Conservation (phyloP, 1,139 yeast species). For the Yarrowia galli region DNA sequence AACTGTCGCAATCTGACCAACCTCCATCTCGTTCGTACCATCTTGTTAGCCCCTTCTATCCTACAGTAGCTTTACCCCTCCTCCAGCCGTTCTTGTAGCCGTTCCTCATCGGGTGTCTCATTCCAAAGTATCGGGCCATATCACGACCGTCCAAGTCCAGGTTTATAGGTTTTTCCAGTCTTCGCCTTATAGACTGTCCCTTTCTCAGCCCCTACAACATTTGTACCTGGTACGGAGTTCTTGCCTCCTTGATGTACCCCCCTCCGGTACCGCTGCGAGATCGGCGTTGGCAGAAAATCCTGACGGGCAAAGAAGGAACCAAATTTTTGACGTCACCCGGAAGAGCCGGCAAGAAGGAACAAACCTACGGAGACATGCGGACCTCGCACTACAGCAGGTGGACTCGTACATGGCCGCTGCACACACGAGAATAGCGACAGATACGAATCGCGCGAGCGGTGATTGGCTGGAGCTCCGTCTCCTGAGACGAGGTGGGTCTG, state of each 20-base stretch:
- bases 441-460: neutral
- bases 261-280: neutral
- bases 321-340: neutral
- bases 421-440: slow-evolving; percentile 2
- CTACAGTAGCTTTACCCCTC: slow-evolving; percentile 12
- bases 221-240: too few relatives aligned
- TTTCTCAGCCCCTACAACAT: too few relatives aligned
- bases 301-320: too few relatives aligned
- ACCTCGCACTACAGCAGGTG: too few relatives aligned
- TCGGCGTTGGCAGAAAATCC: neutral
- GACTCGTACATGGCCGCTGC: neutral
- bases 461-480: neutral
- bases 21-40: too few relatives aligned
- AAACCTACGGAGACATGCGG: too few relatives aligned
- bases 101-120: neutral
- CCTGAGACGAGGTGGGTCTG: neutral
- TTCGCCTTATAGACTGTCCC: too few relatives aligned
- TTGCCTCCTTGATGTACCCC: too few relatives aligned
- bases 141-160: neutral
- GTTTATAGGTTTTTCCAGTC: neutral
- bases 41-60: neutral
- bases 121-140: too few relatives aligned
- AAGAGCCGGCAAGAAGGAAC: neutral
- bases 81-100: slow-evolving; percentile 8
- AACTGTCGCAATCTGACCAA: too few relatives aligned